Evolutionary conservation across 495 filamentous ascomycete genomes (phyloP), one percentile per base, ranked within the genome.

Genomic region (Hypoxylon lenormandii): DNA sequence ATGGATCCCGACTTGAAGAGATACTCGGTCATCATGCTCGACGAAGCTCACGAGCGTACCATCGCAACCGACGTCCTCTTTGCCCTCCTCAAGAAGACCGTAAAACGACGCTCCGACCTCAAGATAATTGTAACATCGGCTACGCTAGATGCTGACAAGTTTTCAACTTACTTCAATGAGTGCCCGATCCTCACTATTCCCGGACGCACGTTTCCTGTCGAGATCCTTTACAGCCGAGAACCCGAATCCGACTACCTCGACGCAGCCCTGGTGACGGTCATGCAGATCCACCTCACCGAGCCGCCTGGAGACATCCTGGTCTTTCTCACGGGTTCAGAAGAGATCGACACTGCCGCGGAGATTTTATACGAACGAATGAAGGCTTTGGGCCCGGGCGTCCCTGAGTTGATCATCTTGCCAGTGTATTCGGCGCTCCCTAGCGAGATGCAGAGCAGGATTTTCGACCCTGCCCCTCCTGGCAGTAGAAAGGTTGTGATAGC

Each of bases 151-250:
- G 96, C 96, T 3, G 95, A 97, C 66, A 98, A 98, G 74, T 99
- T 99, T 76, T 95, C 91, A 7, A 86, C 89, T 64, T 99, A 97
- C 76, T 98, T 98, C 79, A 91, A 96, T 78, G 85, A 91, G 54
- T 95, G 92, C 64, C 95, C 95, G 1, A 97, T 98, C 71, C 94
- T 99, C 76, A 94, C 91, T 0, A 98, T 99, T 60, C 95, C 96
- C 18, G 95, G 95, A 21, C 87, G 96, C 68, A 97, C 95, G 0
- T 98, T 86, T 80, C 95, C 95, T 0, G 95, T 99, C 19, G 93
- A 97, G 78, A 90, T 97, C 50, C 90, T 97, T 77, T 98, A 97
- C 76, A 92, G 90, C 3, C 87, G 90, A 53, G 96, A 99, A 78
- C 95, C 96, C 0, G 95, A 98, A 74, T 91, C 90, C 3, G 95